Evolutionary conservation across 2,329 filamentous ascomycete species (phyloP).

Genomic region (Scopulariopsis brevicaulis): DNA sequence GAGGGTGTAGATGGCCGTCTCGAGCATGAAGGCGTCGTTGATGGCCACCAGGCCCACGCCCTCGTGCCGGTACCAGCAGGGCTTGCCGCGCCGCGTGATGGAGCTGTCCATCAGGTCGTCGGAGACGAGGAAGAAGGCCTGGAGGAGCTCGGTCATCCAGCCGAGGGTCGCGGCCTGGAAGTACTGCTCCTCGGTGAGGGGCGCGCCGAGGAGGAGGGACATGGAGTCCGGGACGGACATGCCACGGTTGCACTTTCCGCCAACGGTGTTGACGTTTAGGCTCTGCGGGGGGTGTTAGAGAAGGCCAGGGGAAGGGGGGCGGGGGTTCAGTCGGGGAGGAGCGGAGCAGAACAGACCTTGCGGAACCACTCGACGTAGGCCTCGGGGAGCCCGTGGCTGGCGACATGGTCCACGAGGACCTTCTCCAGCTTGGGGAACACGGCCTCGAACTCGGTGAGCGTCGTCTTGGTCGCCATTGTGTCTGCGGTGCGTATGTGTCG

Average conservation of each 20-base stretch:
- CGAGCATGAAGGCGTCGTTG: slow-evolving; percentile 97
- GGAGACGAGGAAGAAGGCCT: slow-evolving; percentile 96
- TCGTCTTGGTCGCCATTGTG: slow-evolving; percentile 57
- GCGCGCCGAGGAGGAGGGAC: slow-evolving; percentile 60
- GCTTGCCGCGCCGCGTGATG: slow-evolving; percentile 86
- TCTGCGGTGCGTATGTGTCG: background rate
- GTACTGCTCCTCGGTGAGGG: slow-evolving; percentile 73
- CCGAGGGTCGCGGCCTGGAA: slow-evolving; percentile 80
- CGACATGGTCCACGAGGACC: slow-evolving; percentile 68
- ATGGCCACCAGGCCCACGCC: slow-evolving; percentile 93
- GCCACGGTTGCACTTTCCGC: slow-evolving; percentile 97
- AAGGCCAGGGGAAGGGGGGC: background rate
- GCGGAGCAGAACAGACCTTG: slow-evolving; percentile 40
- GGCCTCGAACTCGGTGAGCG: slow-evolving; percentile 76
- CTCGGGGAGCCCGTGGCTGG: slow-evolving; percentile 71
- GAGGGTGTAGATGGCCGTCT: slow-evolving; percentile 78
- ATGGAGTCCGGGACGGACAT: slow-evolving; percentile 94
- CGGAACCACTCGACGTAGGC: slow-evolving; percentile 80
- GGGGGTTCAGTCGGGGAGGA: background rate
- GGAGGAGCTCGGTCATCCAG: slow-evolving; percentile 96
- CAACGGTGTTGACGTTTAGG: slow-evolving; percentile 67
- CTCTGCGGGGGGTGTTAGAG: slow-evolving; percentile 49
- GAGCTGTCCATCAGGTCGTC: slow-evolving; percentile 98
- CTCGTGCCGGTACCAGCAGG: slow-evolving; percentile 91
- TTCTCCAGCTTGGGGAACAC: slow-evolving; percentile 80